A percentile compares a stretch with the other conserved stretches of the same genome.
Conservation (phyloP, 306 rosid species). For the Comarum palustre region DNA sequence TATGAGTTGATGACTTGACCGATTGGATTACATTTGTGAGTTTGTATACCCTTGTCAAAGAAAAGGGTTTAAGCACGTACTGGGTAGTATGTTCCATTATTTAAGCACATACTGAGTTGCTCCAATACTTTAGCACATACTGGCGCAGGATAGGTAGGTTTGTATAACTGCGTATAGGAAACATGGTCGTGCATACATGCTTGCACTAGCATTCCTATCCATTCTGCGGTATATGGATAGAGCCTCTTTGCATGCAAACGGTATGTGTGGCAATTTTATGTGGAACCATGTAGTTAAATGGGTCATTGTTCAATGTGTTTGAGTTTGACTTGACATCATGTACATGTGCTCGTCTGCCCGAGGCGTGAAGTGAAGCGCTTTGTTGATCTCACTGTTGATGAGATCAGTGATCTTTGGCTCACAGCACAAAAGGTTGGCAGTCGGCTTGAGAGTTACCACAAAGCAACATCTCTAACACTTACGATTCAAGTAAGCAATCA, state of each 20-base stretch:
- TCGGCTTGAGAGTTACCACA: slow-evolving; percentile 71
- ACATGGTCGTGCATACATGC: not conserved
- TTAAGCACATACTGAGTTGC: too few species aligned
- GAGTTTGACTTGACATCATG: slow-evolving; percentile 49
- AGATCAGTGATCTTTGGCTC: slow-evolving; percentile 84
- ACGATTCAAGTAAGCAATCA: slow-evolving; percentile 64
- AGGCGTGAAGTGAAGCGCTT: slow-evolving; percentile 90
- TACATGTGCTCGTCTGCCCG: slow-evolving; percentile 93
- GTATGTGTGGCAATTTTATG: slow-evolving; percentile 1
- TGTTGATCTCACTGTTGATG: slow-evolving; percentile 75
- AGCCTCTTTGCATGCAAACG: not conserved
- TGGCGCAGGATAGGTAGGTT: not conserved
- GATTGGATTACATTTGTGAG: slow-evolving; percentile 1
- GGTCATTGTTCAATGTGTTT: slow-evolving; percentile 22
- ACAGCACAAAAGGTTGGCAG: slow-evolving; percentile 76
- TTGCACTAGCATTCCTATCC: not conserved
- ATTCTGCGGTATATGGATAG: not conserved
- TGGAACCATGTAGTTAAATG: slow-evolving; percentile 2
- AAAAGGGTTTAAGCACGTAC: too few species aligned
- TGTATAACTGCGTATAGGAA: not conserved
- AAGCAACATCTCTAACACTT: slow-evolving; percentile 79
- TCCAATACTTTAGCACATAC: not conserved
- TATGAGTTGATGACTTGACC: slow-evolving; percentile 4
- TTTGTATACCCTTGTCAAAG: slow-evolving; percentile 1
- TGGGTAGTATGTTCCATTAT: too few species aligned